phyloP scores from a whole-genome alignment of 1,284 basidiomycete species.

The Rhodofomes roseus region DNA sequence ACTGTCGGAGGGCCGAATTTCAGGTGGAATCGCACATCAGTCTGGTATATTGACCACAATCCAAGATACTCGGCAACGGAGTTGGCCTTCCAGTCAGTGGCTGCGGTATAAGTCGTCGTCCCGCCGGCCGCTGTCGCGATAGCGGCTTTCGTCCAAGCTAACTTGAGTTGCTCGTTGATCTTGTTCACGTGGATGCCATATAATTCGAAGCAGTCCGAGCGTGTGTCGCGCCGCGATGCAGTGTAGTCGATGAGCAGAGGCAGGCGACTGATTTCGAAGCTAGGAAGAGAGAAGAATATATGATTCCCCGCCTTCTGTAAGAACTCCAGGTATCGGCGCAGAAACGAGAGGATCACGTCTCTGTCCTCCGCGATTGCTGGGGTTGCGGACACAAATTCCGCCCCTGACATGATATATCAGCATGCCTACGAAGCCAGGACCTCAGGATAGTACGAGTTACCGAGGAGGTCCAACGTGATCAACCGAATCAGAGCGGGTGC shows the following conservation, averaged over 20 bases:
- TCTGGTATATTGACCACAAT: conserved; percentile 11
- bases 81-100: conserved; percentile 11
- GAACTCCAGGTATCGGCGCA: conserved; percentile 19
- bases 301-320: conserved; percentile 26
- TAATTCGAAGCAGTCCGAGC: conserved; percentile 14
- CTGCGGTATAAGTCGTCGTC: conserved; percentile 2
- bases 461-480: conserved; percentile 4
- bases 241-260: conserved; percentile 23
- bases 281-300: conserved; percentile 28
- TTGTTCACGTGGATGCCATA: conserved; percentile 24
- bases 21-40: conserved; percentile 21
- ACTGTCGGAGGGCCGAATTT: conserved; percentile 27
- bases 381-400: conserved; percentile 3
- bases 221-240: conserved; percentile 4
- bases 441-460: background rate
- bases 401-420: conserved; percentile 6
- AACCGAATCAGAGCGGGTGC: conserved; percentile 2
- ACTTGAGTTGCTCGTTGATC: conserved; percentile 28
- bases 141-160: conserved; percentile 29
- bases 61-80: conserved; percentile 27
- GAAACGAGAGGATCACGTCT: conserved; percentile 13
- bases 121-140: conserved; percentile 17
- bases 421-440: background rate
- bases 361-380: conserved; percentile 6
- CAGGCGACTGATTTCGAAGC: conserved; percentile 22